Evolutionary conservation across 768 basidiomycete species (phyloP), one percentile per base, ranked within the genome.

Genomic region (Paxillus involutus): DNA sequence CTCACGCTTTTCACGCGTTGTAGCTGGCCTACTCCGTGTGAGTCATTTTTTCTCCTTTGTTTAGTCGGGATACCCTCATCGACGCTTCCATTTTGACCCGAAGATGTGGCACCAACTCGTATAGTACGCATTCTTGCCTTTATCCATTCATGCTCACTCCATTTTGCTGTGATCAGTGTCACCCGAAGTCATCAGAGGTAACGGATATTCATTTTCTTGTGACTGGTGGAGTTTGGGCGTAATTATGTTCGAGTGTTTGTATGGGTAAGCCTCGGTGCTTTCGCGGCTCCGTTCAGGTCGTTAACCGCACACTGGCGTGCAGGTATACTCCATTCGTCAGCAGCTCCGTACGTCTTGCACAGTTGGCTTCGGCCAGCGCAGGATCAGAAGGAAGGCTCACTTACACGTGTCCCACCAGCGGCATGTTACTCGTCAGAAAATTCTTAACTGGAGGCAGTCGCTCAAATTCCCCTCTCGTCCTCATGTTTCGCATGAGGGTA

Each of bases 211-310:
- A 37, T 95, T 91, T 73, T 90, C 88, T 35, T 96, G 94, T 68
- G 96, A 98, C 67, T 98, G 94, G 94, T 99, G 96, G 96, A 93
- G 90, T 73, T 81, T 98, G 44, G 95, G 94, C 12, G 89, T 97
- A 51, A 98, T 99, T 69, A 91, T 94, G 86, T 98, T 88, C 65
- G 94, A 98, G 71, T 94, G 91, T 68, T 77, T 97, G 69, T 95
- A 94, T 64, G 91, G 90, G 89, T 91, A 69, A 59, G 85, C 77
- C 55, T 67, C 59, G 51, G 63, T 61, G 17, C 49, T 59, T 69
- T 51, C 26, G 57, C 54, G 65, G 60, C 39, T 65, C 67, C 63
- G 63, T 59, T 50, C 52, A 51, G 52, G 50, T 58, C 56, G 59
- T 56, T 65, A 65, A 70, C 39, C 61, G 41, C 63, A 43, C 42